Conservation (phyloP, 352 stramenopile genomes). For the Phytophthora boehmeriae region DNA sequence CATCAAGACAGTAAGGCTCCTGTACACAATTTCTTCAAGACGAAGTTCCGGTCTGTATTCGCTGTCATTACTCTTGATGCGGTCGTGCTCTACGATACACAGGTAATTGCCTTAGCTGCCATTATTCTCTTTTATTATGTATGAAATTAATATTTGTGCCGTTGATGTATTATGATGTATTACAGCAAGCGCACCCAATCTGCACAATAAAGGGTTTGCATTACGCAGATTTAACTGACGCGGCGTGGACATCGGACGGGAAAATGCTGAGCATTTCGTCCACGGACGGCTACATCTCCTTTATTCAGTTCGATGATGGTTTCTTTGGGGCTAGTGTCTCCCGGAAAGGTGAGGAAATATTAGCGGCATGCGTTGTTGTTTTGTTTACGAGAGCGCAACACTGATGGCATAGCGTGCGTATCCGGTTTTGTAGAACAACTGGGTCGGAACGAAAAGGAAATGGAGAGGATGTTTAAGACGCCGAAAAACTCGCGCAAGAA, state of each 20-base stretch:
- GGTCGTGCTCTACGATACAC: slow-evolving; percentile 96
- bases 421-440: slow-evolving; percentile 39
- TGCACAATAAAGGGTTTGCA: slow-evolving; percentile 92
- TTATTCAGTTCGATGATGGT: slow-evolving; percentile 90
- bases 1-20: slow-evolving; percentile 7
- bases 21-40: slow-evolving; percentile 77
- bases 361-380: too few species aligned
- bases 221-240: slow-evolving; percentile 95
- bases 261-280: slow-evolving; percentile 93
- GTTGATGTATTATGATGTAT: neutral
- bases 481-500: slow-evolving; percentile 75
- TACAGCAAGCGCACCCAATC: slow-evolving; percentile 81
- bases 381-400: too few species aligned
- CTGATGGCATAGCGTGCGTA: neutral
- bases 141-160: slow-evolving; percentile 11
- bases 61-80: slow-evolving; percentile 93
- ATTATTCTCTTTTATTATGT: neutral
- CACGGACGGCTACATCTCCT: slow-evolving; percentile 95
- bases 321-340: slow-evolving; percentile 74
- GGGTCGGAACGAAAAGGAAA: slow-evolving; percentile 52
- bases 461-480: slow-evolving; percentile 69
- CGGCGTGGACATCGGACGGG: slow-evolving; percentile 91
- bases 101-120: slow-evolving; percentile 49
- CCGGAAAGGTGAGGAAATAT: slow-evolving; percentile 22
- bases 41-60: slow-evolving; percentile 89